Evolutionary conservation across 2,329 filamentous ascomycete genomes (phyloP), one percentile per base, ranked within the genome.

Genomic region (Xylariaceae sp.): DNA sequence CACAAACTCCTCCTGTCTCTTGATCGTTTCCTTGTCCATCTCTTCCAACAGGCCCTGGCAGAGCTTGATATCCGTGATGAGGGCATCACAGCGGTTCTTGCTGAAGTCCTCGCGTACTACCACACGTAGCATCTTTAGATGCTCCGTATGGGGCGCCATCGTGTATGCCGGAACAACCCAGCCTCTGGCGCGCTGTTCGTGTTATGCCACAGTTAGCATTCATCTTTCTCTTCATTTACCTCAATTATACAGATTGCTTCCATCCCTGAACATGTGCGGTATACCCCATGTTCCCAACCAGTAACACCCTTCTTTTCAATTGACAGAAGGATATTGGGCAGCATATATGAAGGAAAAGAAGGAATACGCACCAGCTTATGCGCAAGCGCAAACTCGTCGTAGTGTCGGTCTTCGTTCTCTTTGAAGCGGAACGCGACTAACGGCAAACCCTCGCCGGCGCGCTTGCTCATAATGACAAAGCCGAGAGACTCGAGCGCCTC

Each of bases 151-250:
- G 13, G 89, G 89, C 1, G 90, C 90, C 90, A 96, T 96, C 27
- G 89, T 97, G 67, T 97, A 97, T 0, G 90, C 90, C 0, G 90
- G 90, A 0, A 96, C 86, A 19, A 96, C 84, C 90, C 90, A 97
- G 30, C 87, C 86, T 23, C 88, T 78, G 48, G 86, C 81, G 36
- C 90, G 83, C 43, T 45, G 8, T 14, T n/a, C n/a, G n/a, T n/a
- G n/a, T n/a, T n/a, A n/a, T 8, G 15, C 18, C 14, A 28, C 7
- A 14, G 36, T 44, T 14, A 41, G 38, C 15, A 13, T 24, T n/a
- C n/a, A n/a, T n/a, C n/a, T n/a, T n/a, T n/a, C n/a, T n/a, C n/a
- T n/a, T n/a, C n/a, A n/a, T n/a, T n/a, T n/a, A n/a, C n/a, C n/a
- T n/a, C n/a, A n/a, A n/a, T n/a, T n/a, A n/a, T n/a, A n/a, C n/a